Base-by-base conservation (phyloP, 2,329 filamentous ascomycete genomes). In the Aspergillus sergii region DNA sequence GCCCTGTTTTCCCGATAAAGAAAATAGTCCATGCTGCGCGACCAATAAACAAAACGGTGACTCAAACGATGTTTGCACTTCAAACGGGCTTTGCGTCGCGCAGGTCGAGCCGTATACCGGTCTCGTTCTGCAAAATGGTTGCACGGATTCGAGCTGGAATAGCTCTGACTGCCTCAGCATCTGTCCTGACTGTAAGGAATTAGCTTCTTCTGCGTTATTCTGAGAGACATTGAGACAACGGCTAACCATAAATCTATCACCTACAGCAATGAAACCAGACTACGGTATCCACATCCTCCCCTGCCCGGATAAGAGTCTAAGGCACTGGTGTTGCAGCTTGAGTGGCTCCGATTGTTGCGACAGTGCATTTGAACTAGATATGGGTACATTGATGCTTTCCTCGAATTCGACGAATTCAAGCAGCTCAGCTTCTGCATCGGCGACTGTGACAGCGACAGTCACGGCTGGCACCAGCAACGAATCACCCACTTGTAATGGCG, bases 311-410 rank as follows among this genome's bases (percentile, higher is more conserved):
- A 58, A 36, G 23, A 36, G 32, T 16, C 23, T 32, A n/a, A 36
- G n/a, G 26, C 60, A 58, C 28, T 63, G 61, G 61, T 63, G 61
- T 21, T 63, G 61, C 23, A 63, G 61, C 26, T 3, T 23, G 7
- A 57, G 36, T 28, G 61, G 61, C 6, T 46, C 57, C 6, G 34
- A 63, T 36, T 63, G 61, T 51, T 63, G 61, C 50, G 57, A 45
- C 4, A 12, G 53, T 14, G 61, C 57, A 16, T 56, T 43, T 21
- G 50, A 59, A 4, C 36, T 63, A 12, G 26, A 36, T 10, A 63
- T 63, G 32, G 61, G 61, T 3, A 63, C 51, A 7, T 21, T 63
- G 6, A 14, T 59, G 7, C 36, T 56, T 21, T 45, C 57, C 5
- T 36, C 34, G 12, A 36, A 36, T 5, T 36, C 34, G 8, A 46